Base-by-base conservation (phyloP, 2,329 filamentous ascomycete species). In the Myotisia sp. region DNA sequence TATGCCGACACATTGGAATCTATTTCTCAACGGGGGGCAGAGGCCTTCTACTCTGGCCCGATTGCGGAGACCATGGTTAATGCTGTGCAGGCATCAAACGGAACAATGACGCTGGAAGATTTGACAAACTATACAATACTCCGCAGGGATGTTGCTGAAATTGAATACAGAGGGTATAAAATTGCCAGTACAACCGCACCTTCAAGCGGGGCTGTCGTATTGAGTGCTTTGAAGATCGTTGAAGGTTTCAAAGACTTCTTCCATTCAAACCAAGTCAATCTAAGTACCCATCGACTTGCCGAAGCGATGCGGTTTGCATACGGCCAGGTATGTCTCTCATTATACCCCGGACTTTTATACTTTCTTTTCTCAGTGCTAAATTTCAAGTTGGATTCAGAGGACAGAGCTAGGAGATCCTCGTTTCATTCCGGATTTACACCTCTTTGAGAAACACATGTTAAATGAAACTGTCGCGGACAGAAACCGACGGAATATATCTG, bases 251-350 rank as follows among this genome's bases (percentile, higher is more conserved):
- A 70, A 0, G 55, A 61, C 23, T 74, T 87, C 30, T 75, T 72
- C 12, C 59, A 72, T 8, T 56, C 66, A 1, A 60, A 70, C 27
- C 59, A 56, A 12, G 44, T 70, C 13, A 76, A 83, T 45, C 60
- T 92, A 0, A 83, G 76, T 23, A 78, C 77, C 1, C 90, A 95
- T 56, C 73, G 81, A 9, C 69, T 93, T 43, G 74, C 84, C 49
- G 90, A 95, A 63, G 79, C 85, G 8, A 83, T 93, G 62, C 72
- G 84, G 14, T 95, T 92, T 53, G 85, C 74, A 2, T 95, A 94
- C 52, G 85, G 78, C 23, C 55, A 65, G 52, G 60, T 62, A 43
- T 24, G 17, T 17, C 22, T 3, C 2, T 29, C 7, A n/a, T 3
- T 14, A 8, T 10, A 24, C 13, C 2, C n/a, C n/a, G n/a, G n/a